Conservation (phyloP, 2,329 filamentous ascomycete genomes). For the Paracamarosporium sp. region DNA sequence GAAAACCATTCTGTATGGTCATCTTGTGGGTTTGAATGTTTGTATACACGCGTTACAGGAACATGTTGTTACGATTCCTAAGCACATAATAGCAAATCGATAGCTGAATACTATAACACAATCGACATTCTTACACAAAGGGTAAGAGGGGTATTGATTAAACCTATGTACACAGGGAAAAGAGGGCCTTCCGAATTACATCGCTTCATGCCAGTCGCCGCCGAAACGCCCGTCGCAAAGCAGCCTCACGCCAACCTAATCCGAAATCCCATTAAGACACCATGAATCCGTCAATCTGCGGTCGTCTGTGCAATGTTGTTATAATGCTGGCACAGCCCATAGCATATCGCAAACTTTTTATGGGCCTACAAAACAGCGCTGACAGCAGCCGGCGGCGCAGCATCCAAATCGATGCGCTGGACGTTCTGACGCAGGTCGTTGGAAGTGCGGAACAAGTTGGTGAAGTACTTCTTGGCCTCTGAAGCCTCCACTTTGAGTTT, state of each 20-base stretch:
- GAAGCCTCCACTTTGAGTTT: constrained; percentile 85
- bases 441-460: constrained; percentile 75
- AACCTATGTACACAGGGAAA: constrained; percentile 24
- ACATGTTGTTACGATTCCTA: background rate
- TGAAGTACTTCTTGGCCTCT: constrained; percentile 87
- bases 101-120: background rate
- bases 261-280: background rate
- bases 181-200: constrained; percentile 14
- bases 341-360: background rate
- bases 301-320: background rate
- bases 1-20: no score
- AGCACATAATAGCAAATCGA: background rate
- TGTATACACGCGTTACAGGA: no score
- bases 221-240: constrained; percentile 20
- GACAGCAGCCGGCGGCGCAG: constrained; percentile 54
- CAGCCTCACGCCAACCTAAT: background rate
- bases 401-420: constrained; percentile 60
- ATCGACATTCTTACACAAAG: constrained; percentile 16
- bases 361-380: constrained; percentile 23
- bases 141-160: constrained; percentile 45
- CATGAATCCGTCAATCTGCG: background rate
- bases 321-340: background rate
- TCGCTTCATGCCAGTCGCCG: constrained; percentile 22
- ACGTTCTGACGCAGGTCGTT: constrained; percentile 57
- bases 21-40: no score